These are phyloP conservation scores for Knoxdaviesia capensis DNA, from an alignment of 2,329 filamentous ascomycete genomes.

Conservation along the genomic window DNA sequence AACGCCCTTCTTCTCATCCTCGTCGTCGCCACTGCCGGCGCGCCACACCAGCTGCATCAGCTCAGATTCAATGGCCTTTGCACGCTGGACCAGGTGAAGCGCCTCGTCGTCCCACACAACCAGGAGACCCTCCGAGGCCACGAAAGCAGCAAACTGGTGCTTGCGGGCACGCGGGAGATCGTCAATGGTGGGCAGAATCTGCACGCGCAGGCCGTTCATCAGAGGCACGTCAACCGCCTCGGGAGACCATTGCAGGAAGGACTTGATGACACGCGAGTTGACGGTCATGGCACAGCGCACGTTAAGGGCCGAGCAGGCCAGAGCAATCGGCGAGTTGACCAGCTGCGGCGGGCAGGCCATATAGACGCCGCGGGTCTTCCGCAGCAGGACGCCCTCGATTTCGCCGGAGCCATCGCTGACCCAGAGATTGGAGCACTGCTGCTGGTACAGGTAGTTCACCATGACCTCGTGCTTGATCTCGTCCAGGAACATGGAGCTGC, in stretches of 20 bases:
- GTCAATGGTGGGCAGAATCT: slow-evolving; percentile 52
- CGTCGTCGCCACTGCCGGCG: slow-evolving; percentile 31
- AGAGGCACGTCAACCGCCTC: slow-evolving; percentile 56
- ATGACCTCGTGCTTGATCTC: slow-evolving; percentile 68
- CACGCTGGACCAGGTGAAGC: slow-evolving; percentile 46
- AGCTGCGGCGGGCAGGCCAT: slow-evolving; percentile 52
- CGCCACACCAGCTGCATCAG: slow-evolving; percentile 62
- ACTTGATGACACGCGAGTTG: slow-evolving; percentile 61
- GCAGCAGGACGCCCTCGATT: slow-evolving; percentile 51
- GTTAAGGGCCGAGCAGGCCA: slow-evolving; percentile 48
- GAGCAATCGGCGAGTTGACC: slow-evolving; percentile 39
- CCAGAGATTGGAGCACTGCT: slow-evolving; percentile 58
- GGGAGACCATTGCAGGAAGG: slow-evolving; percentile 53
- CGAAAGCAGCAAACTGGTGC: slow-evolving; percentile 63
- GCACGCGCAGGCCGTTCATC: slow-evolving; percentile 56
- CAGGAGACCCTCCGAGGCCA: slow-evolving; percentile 48
- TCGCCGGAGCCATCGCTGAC: slow-evolving; percentile 48
- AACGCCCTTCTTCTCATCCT: slow-evolving; percentile 14
- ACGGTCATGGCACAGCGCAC: slow-evolving; percentile 67
- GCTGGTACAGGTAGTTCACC: slow-evolving; percentile 67
- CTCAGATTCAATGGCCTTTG: slow-evolving; percentile 53
- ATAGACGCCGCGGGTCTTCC: slow-evolving; percentile 47
- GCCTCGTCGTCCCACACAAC: slow-evolving; percentile 73
- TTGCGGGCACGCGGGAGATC: slow-evolving; percentile 53
- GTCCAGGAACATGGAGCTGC: slow-evolving; percentile 38